Evolutionary conservation across 768 basidiomycete genomes (phyloP), one percentile per base, ranked within the genome.

Genomic region (Heimioporus sp.): DNA sequence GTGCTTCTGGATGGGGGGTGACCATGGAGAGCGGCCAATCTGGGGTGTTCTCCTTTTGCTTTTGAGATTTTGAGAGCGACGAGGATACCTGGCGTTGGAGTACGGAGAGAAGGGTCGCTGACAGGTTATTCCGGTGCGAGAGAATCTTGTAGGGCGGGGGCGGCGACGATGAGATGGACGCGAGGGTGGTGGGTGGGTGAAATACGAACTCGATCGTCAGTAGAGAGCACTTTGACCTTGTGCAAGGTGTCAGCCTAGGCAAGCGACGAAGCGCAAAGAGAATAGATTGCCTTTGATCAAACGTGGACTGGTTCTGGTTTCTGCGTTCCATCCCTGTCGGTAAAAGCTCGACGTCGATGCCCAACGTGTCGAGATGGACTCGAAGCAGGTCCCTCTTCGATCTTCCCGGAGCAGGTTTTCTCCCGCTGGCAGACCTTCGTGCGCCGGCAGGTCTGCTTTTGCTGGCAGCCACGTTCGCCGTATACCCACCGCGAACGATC

Each of bases 261-360:
- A 24, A 54, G 36, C 5, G 48, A 17, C 41, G 46, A 67, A 28
- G 24, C 24, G 46, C 47, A 49, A 43, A 39, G 38, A 31, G 73
- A 81, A 57, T n/a, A n/a, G n/a, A n/a, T 53, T 69, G 96, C 93
- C 80, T 91, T 66, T 75, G 72, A 72, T 94, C 87, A 83, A 89
- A 94, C 20, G 74, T 78, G 8, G 92, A 93, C 65, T 92, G 88
- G 65, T 95, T 97, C 49, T 77, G 58, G 58, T 77, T 86, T 52
- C 85, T 75, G 54, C 82, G 75, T 57, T 87, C 85, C 93, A 97
- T 97, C 12, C 93, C 93, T 28, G 76, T 65, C 1, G 93, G 84
- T 39, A 95, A 76, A 49, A 90, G 59, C 42, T 90, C 89, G 70
- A 93, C 77, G 40, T 86, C 81, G 55, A 92, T 84, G 41, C 86